Base-by-base conservation (phyloP, 495 filamentous ascomycete genomes). In the Hypoxylon subgilvum region DNA sequence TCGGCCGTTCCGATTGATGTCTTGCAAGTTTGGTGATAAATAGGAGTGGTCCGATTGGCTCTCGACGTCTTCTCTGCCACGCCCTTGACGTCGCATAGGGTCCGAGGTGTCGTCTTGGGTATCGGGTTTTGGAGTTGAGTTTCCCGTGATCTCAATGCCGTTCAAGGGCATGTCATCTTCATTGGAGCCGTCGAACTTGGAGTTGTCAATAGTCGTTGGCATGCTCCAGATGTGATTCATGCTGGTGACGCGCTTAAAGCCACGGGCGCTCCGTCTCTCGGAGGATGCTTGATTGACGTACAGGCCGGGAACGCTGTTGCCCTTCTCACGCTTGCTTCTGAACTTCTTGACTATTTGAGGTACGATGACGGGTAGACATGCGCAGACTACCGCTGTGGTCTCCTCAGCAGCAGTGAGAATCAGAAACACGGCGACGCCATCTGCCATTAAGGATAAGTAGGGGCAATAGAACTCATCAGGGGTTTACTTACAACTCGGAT, bases 401-500 rank as follows among this genome's bases (percentile, higher is more conserved):
- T 67, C 65, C 19, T 61, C 65, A 14, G 65, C 60, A n/a, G 60
- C 65, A 2, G 61, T 67, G 8, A 64, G 56, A 25, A 64, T 57
- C 9, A 67, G 28, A 52, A 64, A 67, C 21, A 63, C 21, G 18
- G 60, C 51, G 22, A 67, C 65, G 9, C 65, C 65, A 48, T 64
- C 65, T 67, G 40, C 43, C 6, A 1, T 9, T 30, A 12, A 3
- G 1, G 5, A 46, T 45, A 5, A 40, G 31, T 32, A 22, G 4
- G 30, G 27, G n/a, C 16, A 17, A 17, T 19, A 25, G 2, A 38
- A n/a, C 2, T 13, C 4, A 1, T 3, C 6, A 40, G 13, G 34
- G 34, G 23, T 23, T 35, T 31, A 51, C 69, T 66, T 52, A 71
- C 69, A 71, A 34, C 67, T 68, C 17, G 69, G 67, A 18, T 71